Conservation (phyloP, 495 filamentous ascomycete species). For the Chaetomium cochliodes region DNA sequence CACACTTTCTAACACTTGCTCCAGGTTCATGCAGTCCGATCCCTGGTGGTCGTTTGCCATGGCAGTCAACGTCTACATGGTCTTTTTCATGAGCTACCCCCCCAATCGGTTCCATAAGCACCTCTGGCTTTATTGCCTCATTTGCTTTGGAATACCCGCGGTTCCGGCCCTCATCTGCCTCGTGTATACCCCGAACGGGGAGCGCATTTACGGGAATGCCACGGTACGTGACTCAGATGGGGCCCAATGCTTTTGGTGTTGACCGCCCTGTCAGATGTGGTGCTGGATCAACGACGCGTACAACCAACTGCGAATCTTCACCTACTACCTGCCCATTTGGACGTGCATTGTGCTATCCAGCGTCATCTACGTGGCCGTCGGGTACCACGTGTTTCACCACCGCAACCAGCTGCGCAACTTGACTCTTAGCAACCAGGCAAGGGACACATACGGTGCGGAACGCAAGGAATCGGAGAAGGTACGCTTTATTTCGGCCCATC, state of each 20-base stretch:
- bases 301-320: conserved; percentile 69
- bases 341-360: conserved; percentile 67
- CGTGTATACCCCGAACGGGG: conserved; percentile 46
- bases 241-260: not conserved
- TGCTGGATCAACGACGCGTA: conserved; percentile 75
- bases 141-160: conserved; percentile 74
- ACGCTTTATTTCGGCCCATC: conserved; percentile 7
- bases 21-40: conserved; percentile 59
- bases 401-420: conserved; percentile 55
- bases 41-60: conserved; percentile 67
- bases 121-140: conserved; percentile 65
- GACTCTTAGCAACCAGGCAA: conserved; percentile 41
- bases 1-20: conserved; percentile 15
- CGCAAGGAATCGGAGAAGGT: conserved; percentile 46
- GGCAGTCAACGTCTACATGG: conserved; percentile 83
- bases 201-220: conserved; percentile 70
- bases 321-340: conserved; percentile 87
- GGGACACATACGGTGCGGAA: conserved; percentile 28
- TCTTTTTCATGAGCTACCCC: conserved; percentile 73
- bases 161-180: conserved; percentile 68
- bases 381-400: conserved; percentile 63
- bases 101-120: conserved; percentile 62
- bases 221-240: conserved; percentile 40
- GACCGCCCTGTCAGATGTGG: conserved; percentile 58
- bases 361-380: conserved; percentile 69